phyloP scores from a whole-genome alignment of 768 basidiomycete genomes.

The Macrolepiota dolichaula region DNA sequence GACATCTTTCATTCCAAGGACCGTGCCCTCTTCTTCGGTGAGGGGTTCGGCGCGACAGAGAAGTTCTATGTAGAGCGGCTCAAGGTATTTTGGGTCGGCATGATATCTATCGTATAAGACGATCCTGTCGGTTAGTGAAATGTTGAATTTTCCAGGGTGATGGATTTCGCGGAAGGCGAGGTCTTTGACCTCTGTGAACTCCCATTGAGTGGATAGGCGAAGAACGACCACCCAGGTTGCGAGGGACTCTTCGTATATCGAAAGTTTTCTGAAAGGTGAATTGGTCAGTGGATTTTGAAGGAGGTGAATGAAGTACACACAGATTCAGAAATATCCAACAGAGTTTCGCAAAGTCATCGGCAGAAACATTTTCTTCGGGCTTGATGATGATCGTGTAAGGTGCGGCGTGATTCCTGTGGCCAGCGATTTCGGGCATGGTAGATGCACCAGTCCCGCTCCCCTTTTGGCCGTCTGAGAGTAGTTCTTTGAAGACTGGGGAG shows the following conservation, averaged over 20 bases:
- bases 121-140: slow-evolving; percentile 27
- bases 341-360: slow-evolving; percentile 40
- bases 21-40: slow-evolving; percentile 50
- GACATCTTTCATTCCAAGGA: slow-evolving; percentile 50
- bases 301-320: slow-evolving; percentile 25
- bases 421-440: background rate
- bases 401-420: background rate
- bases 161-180: slow-evolving; percentile 44
- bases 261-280: slow-evolving; percentile 42
- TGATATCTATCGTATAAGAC: slow-evolving; percentile 50
- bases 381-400: slow-evolving; percentile 33
- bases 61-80: slow-evolving; percentile 53
- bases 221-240: slow-evolving; percentile 58
- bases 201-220: slow-evolving; percentile 53
- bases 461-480: slow-evolving; percentile 26
- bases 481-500: background rate
- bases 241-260: slow-evolving; percentile 46
- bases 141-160: background rate
- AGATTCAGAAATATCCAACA: slow-evolving; percentile 57
- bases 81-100: slow-evolving; percentile 43
- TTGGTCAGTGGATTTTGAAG: background rate
- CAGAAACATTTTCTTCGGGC: slow-evolving; percentile 29
- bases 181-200: slow-evolving; percentile 51
- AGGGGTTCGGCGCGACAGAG: slow-evolving; percentile 50
- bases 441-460: slow-evolving; percentile 12